These are phyloP conservation scores for Leucocoprinus birnbaumii DNA, from an alignment of 768 basidiomycete genomes.

Conservation along the genomic window DNA sequence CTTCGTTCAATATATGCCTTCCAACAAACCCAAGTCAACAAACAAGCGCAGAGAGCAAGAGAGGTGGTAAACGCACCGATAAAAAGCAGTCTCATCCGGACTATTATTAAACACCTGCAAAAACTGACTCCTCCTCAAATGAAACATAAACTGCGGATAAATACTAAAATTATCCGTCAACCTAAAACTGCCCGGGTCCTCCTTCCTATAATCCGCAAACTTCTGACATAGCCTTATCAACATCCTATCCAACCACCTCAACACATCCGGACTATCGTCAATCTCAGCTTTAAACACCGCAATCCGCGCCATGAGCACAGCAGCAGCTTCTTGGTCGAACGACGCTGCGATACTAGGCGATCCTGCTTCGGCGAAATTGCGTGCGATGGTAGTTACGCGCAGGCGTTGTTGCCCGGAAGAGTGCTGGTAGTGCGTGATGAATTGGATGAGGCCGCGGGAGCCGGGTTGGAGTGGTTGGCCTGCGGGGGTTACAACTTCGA, in stretches of 20 bases:
- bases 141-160: slow-evolving; percentile 99
- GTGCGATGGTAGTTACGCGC: slow-evolving; percentile 97
- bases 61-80: slow-evolving; percentile 67
- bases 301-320: slow-evolving; percentile 97
- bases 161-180: slow-evolving; percentile 96
- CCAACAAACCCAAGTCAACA: not conserved
- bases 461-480: slow-evolving; percentile 89
- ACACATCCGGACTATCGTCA: slow-evolving; percentile 94
- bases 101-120: slow-evolving; percentile 99
- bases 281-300: slow-evolving; percentile 99
- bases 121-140: slow-evolving; percentile 94
- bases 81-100: slow-evolving; percentile 99
- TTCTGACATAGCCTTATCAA: slow-evolving; percentile 98
- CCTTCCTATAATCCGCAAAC: slow-evolving; percentile 98
- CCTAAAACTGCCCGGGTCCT: slow-evolving; percentile 92
- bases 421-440: slow-evolving; percentile 98
- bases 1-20: slow-evolving; percentile 93
- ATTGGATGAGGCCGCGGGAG: slow-evolving; percentile 93
- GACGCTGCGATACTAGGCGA: slow-evolving; percentile 89
- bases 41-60: slow-evolving; percentile 5
- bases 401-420: slow-evolving; percentile 92
- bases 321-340: slow-evolving; percentile 97
- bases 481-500: slow-evolving; percentile 97
- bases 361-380: slow-evolving; percentile 97
- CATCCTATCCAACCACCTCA: slow-evolving; percentile 98